Percentiles rank a stretch among this genome's conserved stretches.
Evolutionary conservation across 345 rosid genomes (phyloP).

Genomic region (Capsella bursapastoris): DNA sequence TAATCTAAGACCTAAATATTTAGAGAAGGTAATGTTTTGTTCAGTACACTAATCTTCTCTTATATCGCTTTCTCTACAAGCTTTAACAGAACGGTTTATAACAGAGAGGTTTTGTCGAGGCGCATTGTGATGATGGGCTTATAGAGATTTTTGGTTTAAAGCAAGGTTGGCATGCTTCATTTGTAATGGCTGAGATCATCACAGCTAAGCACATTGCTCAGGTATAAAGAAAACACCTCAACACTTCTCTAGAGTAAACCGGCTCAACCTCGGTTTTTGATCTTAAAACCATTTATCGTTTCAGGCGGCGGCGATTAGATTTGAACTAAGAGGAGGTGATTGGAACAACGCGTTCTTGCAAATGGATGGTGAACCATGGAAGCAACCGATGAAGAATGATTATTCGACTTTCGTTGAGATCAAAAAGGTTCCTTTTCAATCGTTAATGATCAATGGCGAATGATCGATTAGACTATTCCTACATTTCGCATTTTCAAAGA

Average conservation of each 20-base stretch:
- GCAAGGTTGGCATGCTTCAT: slow-evolving; percentile 99
- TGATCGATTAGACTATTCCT: slow-evolving; percentile 20
- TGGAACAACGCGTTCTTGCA: slow-evolving; percentile 85
- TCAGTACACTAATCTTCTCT: neutral
- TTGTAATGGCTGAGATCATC: slow-evolving; percentile 95
- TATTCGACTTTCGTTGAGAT: slow-evolving; percentile 82
- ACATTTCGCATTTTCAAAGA: neutral
- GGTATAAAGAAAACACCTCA: slow-evolving; percentile 45
- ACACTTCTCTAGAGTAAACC: neutral
- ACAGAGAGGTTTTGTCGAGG: slow-evolving; percentile 95
- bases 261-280: slow-evolving; percentile 8
- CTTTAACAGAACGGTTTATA: neutral
- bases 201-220: slow-evolving; percentile 97
- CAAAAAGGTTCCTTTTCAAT: slow-evolving; percentile 74
- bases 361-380: slow-evolving; percentile 99
- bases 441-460: slow-evolving; percentile 70
- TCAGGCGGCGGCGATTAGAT: slow-evolving; percentile 87
- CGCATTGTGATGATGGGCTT: slow-evolving; percentile 89
- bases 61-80: neutral
- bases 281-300: neutral
- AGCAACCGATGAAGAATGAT: slow-evolving; percentile 74
- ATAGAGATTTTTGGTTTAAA: slow-evolving; percentile 93
- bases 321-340: slow-evolving; percentile 92
- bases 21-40: slow-evolving; percentile 73
- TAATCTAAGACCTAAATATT: slow-evolving; percentile 68